Evolutionary conservation across 1,139 yeast genomes (phyloP), one percentile per base, ranked within the genome.

Genomic region (Taphrina confusa): DNA sequence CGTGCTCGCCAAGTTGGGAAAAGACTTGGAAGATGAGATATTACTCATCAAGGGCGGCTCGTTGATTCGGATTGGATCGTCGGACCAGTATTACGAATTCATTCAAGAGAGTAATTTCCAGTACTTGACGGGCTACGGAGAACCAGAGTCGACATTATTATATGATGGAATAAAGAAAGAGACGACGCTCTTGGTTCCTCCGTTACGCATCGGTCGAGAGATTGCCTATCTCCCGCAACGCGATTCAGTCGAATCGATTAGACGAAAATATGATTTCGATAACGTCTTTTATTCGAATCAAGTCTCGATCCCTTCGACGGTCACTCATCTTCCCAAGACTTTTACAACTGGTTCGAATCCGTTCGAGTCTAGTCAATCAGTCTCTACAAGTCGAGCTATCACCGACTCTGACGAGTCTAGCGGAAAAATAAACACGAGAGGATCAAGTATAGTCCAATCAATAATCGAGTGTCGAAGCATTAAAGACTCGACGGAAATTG

Each of bases 181-280:
- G 60, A 77, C 89, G 65, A 82, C 83, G 0, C 75, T 91, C 49
- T 91, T 86, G 69, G 76, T 92, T 58, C 97, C 97, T 1, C 80
- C 86, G 62, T 78, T 22, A 18, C 12, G 39, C 14, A 28, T 9
- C 20, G 42, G 50, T 57, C 97, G 92, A 50, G 96, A 88, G 70
- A 87, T 92, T 52, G 87, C 92, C 91, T 92, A 98, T 97, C 84
- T 94, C 61, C 98, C 98, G 0, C 71, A 85, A 73, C 97, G 98
- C 1, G 66, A 88, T 58, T 75, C 82, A 40, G 68, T 78, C n/a
- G 83, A 84, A 57, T 83, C 85, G 22, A 96, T 97, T 0, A 62
- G 72, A 52, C 70, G 74, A 18, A 78, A 76, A 64, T 92, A 75
- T 68, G 96, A 91, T 66, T 91, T 88, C 34, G 97, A 92, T 71